A percentile compares a stretch with the other conserved stretches of the same genome.
Evolutionary conservation across 2,329 filamentous ascomycete genomes (phyloP).

Genomic region (Allantophomopsis lycopodina): DNA sequence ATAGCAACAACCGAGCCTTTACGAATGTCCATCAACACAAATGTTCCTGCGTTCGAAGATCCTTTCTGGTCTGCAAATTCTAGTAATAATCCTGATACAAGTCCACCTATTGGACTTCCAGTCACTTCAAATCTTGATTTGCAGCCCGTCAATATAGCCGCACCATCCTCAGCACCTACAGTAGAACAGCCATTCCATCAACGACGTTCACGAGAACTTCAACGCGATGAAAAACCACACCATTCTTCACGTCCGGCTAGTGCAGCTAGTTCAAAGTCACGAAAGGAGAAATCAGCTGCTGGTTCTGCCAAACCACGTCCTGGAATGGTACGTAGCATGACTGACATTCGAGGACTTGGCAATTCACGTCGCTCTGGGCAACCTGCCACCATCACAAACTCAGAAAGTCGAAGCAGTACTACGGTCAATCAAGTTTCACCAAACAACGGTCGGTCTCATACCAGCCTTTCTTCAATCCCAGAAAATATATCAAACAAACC

Average conservation of each 20-base stretch:
- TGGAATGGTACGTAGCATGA: constrained; percentile 4
- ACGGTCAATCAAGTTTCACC: constrained; percentile 27
- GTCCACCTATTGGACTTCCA: too few species aligned
- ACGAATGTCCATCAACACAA: not conserved
- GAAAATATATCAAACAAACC: constrained; percentile 29
- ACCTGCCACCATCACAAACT: too few species aligned
- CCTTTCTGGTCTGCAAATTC: too few species aligned
- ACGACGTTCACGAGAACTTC: constrained; percentile 17
- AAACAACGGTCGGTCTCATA: constrained; percentile 30
- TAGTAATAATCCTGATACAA: too few species aligned
- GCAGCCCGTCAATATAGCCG: constrained; percentile 2
- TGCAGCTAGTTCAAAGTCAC: too few species aligned
- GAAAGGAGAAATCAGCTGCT: too few species aligned
- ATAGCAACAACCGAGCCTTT: too few species aligned
- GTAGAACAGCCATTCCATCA: constrained; percentile 15
- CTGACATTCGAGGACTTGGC: constrained; percentile 11
- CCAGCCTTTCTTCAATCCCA: constrained; percentile 42
- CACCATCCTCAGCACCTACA: constrained; percentile 7
- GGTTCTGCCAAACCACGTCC: not conserved
- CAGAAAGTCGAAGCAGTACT: constrained; percentile 8
- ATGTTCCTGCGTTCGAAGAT: constrained; percentile 3
- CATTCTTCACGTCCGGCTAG: constrained; percentile 11
- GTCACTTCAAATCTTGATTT: not conserved
- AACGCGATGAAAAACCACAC: constrained; percentile 16
- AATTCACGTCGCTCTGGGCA: too few species aligned